Evolutionary conservation across 2,329 filamentous ascomycete genomes (phyloP).

Genomic region (Stagonosporopsis rhizophila): DNA sequence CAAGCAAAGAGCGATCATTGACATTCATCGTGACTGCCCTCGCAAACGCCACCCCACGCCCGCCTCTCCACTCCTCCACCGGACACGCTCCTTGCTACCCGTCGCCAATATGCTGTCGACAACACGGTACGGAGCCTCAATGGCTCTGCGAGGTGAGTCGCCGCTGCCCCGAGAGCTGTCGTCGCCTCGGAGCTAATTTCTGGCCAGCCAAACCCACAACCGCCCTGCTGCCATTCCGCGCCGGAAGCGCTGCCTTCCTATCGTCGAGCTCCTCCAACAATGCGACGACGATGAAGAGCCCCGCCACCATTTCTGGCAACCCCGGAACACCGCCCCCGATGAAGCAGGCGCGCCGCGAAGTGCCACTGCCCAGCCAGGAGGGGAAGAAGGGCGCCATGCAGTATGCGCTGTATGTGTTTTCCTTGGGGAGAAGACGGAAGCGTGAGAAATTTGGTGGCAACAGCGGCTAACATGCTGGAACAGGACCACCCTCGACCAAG

Average conservation of each 20-base stretch:
- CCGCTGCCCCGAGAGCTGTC: slow-evolving; percentile 24
- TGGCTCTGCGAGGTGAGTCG: slow-evolving; percentile 62
- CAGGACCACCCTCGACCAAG: slow-evolving; percentile 80
- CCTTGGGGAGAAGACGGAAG: background rate
- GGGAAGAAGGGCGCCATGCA: slow-evolving; percentile 80
- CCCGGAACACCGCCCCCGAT: slow-evolving; percentile 60
- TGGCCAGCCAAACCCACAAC: slow-evolving; percentile 69
- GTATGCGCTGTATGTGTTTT: slow-evolving; percentile 78
- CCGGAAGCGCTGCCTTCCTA: slow-evolving; percentile 66
- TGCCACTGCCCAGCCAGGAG: slow-evolving; percentile 79
- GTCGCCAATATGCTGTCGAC: slow-evolving; percentile 58
- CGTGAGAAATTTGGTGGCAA: background rate
- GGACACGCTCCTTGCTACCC: slow-evolving; percentile 43
- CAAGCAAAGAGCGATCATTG: slow-evolving; percentile 25
- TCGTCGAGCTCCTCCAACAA: slow-evolving; percentile 70
- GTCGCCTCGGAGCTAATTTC: slow-evolving; percentile 37
- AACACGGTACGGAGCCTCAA: slow-evolving; percentile 59
- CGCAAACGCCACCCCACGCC: slow-evolving; percentile 43
- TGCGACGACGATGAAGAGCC: slow-evolving; percentile 64
- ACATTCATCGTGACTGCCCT: slow-evolving; percentile 37
- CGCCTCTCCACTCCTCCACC: slow-evolving; percentile 48
- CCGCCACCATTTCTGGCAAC: slow-evolving; percentile 61
- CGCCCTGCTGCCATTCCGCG: slow-evolving; percentile 69
- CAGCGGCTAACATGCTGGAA: slow-evolving; percentile 25
- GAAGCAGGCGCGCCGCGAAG: slow-evolving; percentile 69